Evolutionary conservation across 306 rosid species (phyloP), one percentile per base, ranked within the genome.

Genomic region (Dalbergia cultrata): DNA sequence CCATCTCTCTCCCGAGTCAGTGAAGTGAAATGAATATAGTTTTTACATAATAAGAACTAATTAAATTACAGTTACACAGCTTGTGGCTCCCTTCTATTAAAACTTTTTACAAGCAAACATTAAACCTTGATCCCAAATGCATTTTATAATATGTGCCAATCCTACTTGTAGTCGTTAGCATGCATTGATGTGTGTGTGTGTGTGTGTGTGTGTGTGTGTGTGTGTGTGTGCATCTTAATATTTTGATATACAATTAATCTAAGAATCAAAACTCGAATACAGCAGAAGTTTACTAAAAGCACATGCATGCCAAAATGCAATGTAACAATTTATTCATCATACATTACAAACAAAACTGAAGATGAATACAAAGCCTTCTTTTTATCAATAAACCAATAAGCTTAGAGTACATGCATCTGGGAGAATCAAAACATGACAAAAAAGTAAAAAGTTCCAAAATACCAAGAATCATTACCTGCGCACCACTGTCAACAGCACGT

Each of bases 401-500:
- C 64, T 54, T 43, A 8, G 10, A 53, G 41, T 56, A 52, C 13
- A 56, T 64, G 57, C 35, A 26, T 18, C 26, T 13, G 34, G 44
- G 26, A 43, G n/a, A 59, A 56, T 53, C 59, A 76, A 67, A 63
- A 59, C 41, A 62, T 21, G 65, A 57, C 6, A 34, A 9, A 26
- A 56, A 17, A 44, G 19, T 10, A 49, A 67, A 81, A 74, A 16
- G 7, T 5, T 12, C 21, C 9, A 18, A 7, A 58, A 4, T 39
- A 31, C 37, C 47, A 45, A 62, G 78, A 70, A 81, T 49, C 73
- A 72, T 80, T 85, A 93, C 98, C 98, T 88, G 99, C 1, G 77
- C 35, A 75, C 93, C 96, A 80, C 79, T 83, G 74, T 65, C 96
- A 59, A 81, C 68, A 41, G 92, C 83, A 74, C 97, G 96, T 80